These are phyloP conservation scores for Corinectria fuckeliana DNA, from an alignment of 2,329 filamentous ascomycete species.

Conservation along the genomic window DNA sequence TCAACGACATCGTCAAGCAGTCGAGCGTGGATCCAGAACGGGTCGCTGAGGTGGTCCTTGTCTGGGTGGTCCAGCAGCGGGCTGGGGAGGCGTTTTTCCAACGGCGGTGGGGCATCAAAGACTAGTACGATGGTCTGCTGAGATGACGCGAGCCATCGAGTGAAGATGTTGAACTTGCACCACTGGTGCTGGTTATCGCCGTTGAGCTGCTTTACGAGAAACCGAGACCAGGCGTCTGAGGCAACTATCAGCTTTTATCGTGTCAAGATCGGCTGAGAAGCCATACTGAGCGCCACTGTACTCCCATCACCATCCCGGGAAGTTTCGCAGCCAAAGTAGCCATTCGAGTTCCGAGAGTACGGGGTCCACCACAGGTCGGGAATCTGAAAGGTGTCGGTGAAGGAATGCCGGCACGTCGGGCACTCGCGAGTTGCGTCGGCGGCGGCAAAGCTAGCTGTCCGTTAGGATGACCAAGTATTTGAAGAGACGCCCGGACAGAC, in stretches of 20 bases:
- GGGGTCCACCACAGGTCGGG: constrained; percentile 4
- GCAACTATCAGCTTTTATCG: not conserved
- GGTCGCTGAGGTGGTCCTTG: not conserved
- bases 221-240: constrained; percentile 1
- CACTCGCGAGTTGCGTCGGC: constrained; percentile 42
- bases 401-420: constrained; percentile 28
- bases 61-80: not conserved
- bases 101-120: not conserved
- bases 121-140: constrained; percentile 4
- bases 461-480: not conserved
- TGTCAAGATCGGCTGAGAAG: constrained; percentile 19
- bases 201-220: constrained; percentile 36
- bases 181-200: not conserved
- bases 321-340: constrained; percentile 11
- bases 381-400: not conserved
- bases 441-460: constrained; percentile 33
- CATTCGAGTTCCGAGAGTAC: constrained; percentile 1
- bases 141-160: not conserved
- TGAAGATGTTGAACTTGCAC: constrained; percentile 9
- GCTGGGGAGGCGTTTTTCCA: not conserved
- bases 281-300: not conserved
- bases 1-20: not conserved
- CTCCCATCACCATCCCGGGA: not conserved
- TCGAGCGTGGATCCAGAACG: not conserved
- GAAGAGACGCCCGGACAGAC: not conserved